Evolutionary conservation across 495 filamentous ascomycete species (phyloP), one percentile per base, ranked within the genome.

Genomic region (Xylaria palmicola): DNA sequence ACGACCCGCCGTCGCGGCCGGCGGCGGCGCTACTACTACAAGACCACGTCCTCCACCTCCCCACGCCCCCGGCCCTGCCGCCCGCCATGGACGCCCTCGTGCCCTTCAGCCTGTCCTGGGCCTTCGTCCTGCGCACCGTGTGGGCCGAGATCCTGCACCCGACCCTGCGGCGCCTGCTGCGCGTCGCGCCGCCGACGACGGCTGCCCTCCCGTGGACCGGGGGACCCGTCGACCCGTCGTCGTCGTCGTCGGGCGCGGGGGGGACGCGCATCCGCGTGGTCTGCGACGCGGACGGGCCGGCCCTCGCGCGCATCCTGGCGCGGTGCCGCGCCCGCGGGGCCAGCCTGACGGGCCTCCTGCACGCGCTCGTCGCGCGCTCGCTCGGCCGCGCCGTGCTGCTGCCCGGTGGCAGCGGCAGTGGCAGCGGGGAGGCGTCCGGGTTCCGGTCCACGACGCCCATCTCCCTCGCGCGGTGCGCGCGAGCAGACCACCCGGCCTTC

Each of bases 361-460:
- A 75, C 44, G 61, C 60, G 7, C 60, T 75, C 2, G 56, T 69
- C 24, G 53, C 72, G 27, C 45, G 54, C 36, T 65, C 70, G 12
- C 56, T 74, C 17, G 56, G 66, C 6, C 56, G 51, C 3, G 66
- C 48, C 2, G 41, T 40, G 24, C n/a, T n/a, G n/a, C n/a, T n/a
- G n/a, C n/a, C n/a, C n/a, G n/a, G n/a, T n/a, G n/a, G n/a, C n/a
- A n/a, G n/a, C n/a, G n/a, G n/a, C n/a, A n/a, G n/a, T n/a, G n/a
- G n/a, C n/a, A n/a, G n/a, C n/a, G 17, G 13, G 34, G 59, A 26
- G 13, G 30, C 8, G 13, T 30, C 32, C n/a, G n/a, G n/a, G 5
- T 72, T 75, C 36, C 36, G 43, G 32, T 63, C 65, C 51, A 56
- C 54, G 12, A 75, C 73, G 2, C 73, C 72, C 34, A 69, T 75